Base-by-base conservation (phyloP, 345 rosid species). In the Aethionema arabicum region DNA sequence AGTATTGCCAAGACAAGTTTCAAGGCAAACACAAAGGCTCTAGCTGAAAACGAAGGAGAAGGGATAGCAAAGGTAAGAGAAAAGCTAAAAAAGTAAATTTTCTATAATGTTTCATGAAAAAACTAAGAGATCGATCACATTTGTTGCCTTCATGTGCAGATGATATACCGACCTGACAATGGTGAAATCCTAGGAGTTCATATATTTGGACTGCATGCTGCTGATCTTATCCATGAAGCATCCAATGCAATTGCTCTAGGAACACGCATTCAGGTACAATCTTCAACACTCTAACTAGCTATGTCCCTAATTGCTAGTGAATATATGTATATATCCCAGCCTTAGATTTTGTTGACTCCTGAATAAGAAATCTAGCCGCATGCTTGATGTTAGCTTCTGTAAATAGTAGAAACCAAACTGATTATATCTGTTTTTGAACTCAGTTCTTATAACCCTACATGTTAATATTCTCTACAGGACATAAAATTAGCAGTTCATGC, bases 201-300 rank as follows among this genome's bases (percentile, higher is more conserved):
- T 74, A 93, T 93, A 37, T 84, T 93, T 67, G 99, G 99, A 40
- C 71, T 93, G 76, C 99, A 93, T 54, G 97, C 99, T 27, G 99
- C 99, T 43, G 99, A 93, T 72, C 97, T 93, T 63, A 93, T 93
- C 76, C 99, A 93, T 51, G 99, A 93, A 86, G 99, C 97, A 45
- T 95, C 99, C 29, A 95, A 95, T 70, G 99, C 99, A 5, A 86
- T 95, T 44, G 96, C 96, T 38, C 60, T 95, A 60, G 97, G 96
- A 44, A 86, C 97, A 30, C 74, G 84, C 16, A 83, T 95, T 76
- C 90, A 90, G 74, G 99, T 86, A 43, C 32, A 76, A 2, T 35
- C 8, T 29, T 43, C 3, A n/a, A 43, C 35, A 69, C 36, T 52
- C 44, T 14, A 30, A 50, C 62, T 65, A 21, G 27, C 13, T 42